phyloP scores from a whole-genome alignment of 805 yeast genomes.

The Debaryomyces tyrocola region DNA sequence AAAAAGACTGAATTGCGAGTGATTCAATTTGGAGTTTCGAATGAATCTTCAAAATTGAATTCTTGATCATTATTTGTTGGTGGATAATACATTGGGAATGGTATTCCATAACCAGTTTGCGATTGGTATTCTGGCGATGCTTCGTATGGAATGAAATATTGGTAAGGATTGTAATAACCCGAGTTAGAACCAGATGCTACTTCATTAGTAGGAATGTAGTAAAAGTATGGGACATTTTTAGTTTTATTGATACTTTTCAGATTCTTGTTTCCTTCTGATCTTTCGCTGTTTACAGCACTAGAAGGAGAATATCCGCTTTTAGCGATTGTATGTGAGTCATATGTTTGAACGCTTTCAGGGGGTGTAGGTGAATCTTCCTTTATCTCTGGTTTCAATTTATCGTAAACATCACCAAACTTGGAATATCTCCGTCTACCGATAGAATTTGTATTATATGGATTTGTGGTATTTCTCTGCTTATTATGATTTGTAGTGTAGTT shows the following conservation, averaged over 20 bases:
- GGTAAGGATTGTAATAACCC: constrained; percentile 27
- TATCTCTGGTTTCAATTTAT: constrained; percentile 1
- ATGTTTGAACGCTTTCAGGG: constrained; percentile 11
- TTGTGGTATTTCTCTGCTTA: not conserved
- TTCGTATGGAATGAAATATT: constrained; percentile 25
- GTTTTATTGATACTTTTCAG: constrained; percentile 1
- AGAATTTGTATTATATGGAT: not conserved
- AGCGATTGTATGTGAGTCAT: constrained; percentile 7
- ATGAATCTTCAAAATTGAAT: constrained; percentile 2
- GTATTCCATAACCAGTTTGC: constrained; percentile 5
- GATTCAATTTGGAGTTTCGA: not conserved
- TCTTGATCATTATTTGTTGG: constrained; percentile 1
- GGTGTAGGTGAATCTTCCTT: constrained; percentile 9
- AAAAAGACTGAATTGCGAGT: not conserved
- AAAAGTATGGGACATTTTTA: constrained; percentile 13
- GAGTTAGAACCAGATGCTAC: constrained; percentile 17
- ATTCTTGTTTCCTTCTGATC: constrained; percentile 4
- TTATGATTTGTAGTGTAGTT: constrained; percentile 13
- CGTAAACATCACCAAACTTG: not conserved
- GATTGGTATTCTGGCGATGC: constrained; percentile 1
- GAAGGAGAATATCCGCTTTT: constrained; percentile 11
- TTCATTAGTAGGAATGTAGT: constrained; percentile 17
- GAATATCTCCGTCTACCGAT: not conserved
- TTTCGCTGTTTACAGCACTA: constrained; percentile 11
- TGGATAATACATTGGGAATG: constrained; percentile 15